Evolutionary conservation across 768 basidiomycete genomes (phyloP).

Genomic region (Fomitopsis serialis): DNA sequence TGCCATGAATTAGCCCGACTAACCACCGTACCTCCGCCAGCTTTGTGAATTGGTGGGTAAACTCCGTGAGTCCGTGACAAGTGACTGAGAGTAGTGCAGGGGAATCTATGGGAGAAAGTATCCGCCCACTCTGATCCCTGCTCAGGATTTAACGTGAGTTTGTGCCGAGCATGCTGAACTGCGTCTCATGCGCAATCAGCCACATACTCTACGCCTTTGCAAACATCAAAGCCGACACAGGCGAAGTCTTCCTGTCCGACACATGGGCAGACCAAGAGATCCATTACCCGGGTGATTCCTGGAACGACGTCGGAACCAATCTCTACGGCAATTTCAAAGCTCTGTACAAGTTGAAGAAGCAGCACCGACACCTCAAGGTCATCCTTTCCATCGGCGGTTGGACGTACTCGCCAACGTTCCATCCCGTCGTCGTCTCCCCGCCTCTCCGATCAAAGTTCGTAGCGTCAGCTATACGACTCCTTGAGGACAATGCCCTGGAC

Average conservation of each 20-base stretch:
- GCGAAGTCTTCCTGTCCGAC: slow-evolving; percentile 87
- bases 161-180: background rate
- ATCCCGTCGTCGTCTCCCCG: slow-evolving; percentile 69
- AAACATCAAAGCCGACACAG: slow-evolving; percentile 75
- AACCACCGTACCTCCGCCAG: slow-evolving; percentile 29
- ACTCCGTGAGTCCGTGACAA: background rate
- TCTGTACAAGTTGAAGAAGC: slow-evolving; percentile 86
- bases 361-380: slow-evolving; percentile 73
- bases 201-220: slow-evolving; percentile 94
- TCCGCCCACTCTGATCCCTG: slow-evolving; percentile 81
- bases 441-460: slow-evolving; percentile 71
- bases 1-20: background rate
- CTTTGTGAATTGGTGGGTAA: slow-evolving; percentile 69
- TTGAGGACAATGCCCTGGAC: slow-evolving; percentile 91
- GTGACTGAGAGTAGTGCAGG: slow-evolving; percentile 36
- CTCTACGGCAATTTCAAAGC: slow-evolving; percentile 96
- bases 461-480: slow-evolving; percentile 64
- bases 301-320: slow-evolving; percentile 88
- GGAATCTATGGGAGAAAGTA: slow-evolving; percentile 95
- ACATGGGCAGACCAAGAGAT: slow-evolving; percentile 96
- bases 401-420: slow-evolving; percentile 88
- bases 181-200: slow-evolving; percentile 27
- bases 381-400: slow-evolving; percentile 93
- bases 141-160: slow-evolving; percentile 77
- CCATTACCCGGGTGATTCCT: slow-evolving; percentile 91